Conservation (phyloP, 495 filamentous ascomycete species). For the Penicillium parvum region DNA sequence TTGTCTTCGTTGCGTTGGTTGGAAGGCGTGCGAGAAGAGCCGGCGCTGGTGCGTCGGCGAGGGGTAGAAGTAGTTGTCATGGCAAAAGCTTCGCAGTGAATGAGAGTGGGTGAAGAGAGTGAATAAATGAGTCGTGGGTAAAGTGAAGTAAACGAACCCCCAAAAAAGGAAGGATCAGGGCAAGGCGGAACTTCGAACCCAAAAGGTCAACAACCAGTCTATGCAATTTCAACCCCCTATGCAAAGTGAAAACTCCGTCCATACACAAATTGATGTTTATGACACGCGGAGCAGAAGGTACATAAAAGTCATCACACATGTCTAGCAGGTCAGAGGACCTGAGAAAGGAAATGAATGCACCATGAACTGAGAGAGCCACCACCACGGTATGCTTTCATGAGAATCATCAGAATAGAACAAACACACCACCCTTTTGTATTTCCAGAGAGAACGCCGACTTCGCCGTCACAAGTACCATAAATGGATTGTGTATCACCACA, state of each 20-base stretch:
- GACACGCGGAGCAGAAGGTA: background rate
- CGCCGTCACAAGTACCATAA: constrained; percentile 2
- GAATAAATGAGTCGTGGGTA: background rate
- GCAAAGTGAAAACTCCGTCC: constrained; percentile 6
- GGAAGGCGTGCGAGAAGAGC: too few species aligned
- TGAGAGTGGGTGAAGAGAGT: background rate
- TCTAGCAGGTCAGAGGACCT: background rate
- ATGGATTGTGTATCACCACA: background rate
- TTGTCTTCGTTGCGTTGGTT: too few species aligned
- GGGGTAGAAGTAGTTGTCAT: too few species aligned
- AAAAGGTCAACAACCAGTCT: constrained; percentile 4
- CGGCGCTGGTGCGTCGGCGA: too few species aligned
- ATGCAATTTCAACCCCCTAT: constrained; percentile 10
- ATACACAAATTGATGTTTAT: background rate
- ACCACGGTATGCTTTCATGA: background rate
- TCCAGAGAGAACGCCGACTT: constrained; percentile 9
- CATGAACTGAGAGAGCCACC: background rate
- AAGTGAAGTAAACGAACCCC: background rate
- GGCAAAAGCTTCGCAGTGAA: background rate
- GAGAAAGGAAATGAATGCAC: background rate
- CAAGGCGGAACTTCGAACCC: background rate
- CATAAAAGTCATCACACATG: constrained; percentile 7
- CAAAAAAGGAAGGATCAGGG: background rate
- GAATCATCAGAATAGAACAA: background rate
- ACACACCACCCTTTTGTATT: constrained; percentile 12